Evolutionary conservation across 805 yeast species (phyloP), one percentile per base, ranked within the genome.

Genomic region (Cyberlindnera galapagoensis): DNA sequence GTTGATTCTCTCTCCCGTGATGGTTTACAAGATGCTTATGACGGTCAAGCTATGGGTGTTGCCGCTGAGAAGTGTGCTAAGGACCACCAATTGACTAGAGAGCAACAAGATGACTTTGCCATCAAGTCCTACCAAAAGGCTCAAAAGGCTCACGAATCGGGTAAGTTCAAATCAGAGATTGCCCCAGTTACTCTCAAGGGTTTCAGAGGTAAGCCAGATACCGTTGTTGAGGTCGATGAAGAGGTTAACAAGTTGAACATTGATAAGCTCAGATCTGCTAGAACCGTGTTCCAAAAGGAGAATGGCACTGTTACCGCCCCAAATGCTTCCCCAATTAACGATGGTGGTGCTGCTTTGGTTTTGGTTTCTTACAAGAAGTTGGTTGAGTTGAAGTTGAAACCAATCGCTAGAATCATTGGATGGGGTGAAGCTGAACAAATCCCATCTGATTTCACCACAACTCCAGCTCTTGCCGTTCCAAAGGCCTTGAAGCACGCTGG

Each of bases 391-490:
- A 80, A 81, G 28, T 67, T 92, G 55, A 86, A 69, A 57, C 98
- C 99, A 43, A 58, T 92, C 42, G 97, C 96, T 39, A 76, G 77
- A 60, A 80, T 92, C 51, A 57, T 73, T 33, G 94, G 96, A 40
- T 90, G 95, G 95, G 98, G 95, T 63, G 99, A 92, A 59, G 97
- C 97, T 52, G 98, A 94, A 36, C 88, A 86, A 59, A 76, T 77
- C 26, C 98, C 99, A 45, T 73, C 81, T 49, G 94, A 88, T 65
- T 92, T 92, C 72, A 90, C 98, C 34, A 82, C 92, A 62, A 87
- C 97, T 19, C 98, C 99, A 45, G 65, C 95, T 21, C 68, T 87
- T 55, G 96, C 98, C 33, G 77, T 90, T 50, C 96, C 96, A 64
- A 90, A 88, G 71, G 97, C 97, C 24, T 69, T 92, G 53, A 81